Percentiles rank a stretch among this genome's conserved stretches.
phyloP scores from a whole-genome alignment of 1,139 yeast species.

The Pneumocystis sp. region DNA sequence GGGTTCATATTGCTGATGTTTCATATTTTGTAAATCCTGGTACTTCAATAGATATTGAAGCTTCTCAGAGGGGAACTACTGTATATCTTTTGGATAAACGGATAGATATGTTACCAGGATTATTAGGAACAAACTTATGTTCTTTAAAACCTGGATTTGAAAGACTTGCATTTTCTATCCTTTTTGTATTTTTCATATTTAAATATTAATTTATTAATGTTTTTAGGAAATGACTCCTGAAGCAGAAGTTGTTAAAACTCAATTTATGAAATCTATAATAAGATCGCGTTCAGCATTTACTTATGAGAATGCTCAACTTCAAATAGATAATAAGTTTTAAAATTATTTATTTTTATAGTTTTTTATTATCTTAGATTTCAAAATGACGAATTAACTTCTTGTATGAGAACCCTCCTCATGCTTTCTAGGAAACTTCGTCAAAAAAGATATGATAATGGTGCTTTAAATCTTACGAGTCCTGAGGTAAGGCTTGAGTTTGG shows the following conservation, averaged over 20 bases:
- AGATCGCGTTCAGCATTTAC: constrained; percentile 89
- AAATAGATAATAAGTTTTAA: constrained; percentile 60
- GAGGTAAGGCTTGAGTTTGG: constrained; percentile 97
- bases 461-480: constrained; percentile 90
- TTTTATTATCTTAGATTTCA: constrained; percentile 21
- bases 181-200: constrained; percentile 37
- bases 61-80: constrained; percentile 93
- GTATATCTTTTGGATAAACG: constrained; percentile 96
- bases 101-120: constrained; percentile 95
- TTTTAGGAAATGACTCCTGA: constrained; percentile 54
- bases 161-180: constrained; percentile 84
- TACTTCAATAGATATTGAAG: constrained; percentile 86
- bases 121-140: constrained; percentile 89
- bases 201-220: not conserved
- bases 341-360: not conserved
- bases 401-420: constrained; percentile 67
- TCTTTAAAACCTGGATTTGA: constrained; percentile 92
- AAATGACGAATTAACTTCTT: constrained; percentile 70
- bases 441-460: constrained; percentile 84
- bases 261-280: constrained; percentile 77
- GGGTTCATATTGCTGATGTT: constrained; percentile 98
- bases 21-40: constrained; percentile 91
- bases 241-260: constrained; percentile 71
- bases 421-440: constrained; percentile 75
- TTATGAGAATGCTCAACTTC: constrained; percentile 79